Conservation (phyloP, 495 filamentous ascomycete species). For the Penicillium arizonense region DNA sequence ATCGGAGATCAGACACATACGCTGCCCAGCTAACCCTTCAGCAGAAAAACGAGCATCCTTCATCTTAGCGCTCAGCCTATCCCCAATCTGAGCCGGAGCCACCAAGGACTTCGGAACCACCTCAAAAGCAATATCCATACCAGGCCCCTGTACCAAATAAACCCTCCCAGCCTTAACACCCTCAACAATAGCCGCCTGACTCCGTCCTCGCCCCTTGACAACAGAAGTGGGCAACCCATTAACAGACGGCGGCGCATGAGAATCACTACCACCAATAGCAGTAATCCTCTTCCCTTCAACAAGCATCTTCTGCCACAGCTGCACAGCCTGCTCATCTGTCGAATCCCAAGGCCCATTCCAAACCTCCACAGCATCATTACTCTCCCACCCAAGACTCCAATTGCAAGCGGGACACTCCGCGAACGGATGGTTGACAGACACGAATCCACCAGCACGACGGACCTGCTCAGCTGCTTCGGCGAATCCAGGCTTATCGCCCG, state of each 20-base stretch:
- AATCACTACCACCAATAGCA: slow-evolving; percentile 4
- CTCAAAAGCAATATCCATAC: background rate
- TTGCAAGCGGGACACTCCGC: slow-evolving; percentile 2
- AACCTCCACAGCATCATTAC: slow-evolving; percentile 3
- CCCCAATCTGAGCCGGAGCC: too few relatives aligned
- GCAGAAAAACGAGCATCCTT: background rate
- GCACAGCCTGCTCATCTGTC: slow-evolving; percentile 1
- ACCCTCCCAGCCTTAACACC: background rate
- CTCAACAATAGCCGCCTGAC: slow-evolving; percentile 1
- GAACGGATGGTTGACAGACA: slow-evolving; percentile 4
- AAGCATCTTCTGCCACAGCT: slow-evolving; percentile 1
- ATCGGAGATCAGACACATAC: background rate
- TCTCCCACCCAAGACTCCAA: slow-evolving; percentile 3
- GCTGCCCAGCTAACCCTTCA: background rate
- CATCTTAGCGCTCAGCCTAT: too few relatives aligned
- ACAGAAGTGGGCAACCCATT: slow-evolving; percentile 3
- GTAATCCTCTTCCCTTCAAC: background rate
- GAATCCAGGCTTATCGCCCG: background rate
- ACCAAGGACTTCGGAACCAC: too few relatives aligned
- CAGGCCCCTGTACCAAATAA: slow-evolving; percentile 2
- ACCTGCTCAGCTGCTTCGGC: slow-evolving; percentile 1
- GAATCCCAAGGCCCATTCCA: background rate
- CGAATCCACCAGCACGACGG: background rate
- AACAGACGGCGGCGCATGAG: background rate
- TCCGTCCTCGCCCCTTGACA: background rate